A percentile compares a stretch with the other conserved stretches of the same genome.
These are phyloP conservation scores for Apiospora phragmitis DNA, from an alignment of 2,329 filamentous ascomycete genomes.

Conservation along the genomic window DNA sequence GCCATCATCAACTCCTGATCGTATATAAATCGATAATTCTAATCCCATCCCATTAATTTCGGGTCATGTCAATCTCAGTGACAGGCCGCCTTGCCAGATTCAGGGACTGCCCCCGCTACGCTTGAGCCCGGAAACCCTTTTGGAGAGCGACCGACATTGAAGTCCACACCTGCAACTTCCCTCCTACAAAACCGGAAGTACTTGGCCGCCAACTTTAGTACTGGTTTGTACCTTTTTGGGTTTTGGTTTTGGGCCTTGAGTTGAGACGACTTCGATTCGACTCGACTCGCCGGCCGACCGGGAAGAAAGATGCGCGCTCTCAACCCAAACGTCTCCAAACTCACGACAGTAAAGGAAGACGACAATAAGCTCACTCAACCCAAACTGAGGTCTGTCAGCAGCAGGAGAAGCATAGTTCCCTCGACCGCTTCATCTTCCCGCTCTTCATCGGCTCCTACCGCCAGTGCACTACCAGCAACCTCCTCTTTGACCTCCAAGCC, in stretches of 20 bases:
- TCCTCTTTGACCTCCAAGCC: conserved; percentile 9
- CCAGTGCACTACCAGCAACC: not conserved
- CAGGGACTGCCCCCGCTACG: conserved; percentile 3
- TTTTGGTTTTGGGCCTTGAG: conserved; percentile 5
- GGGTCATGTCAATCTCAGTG: not conserved
- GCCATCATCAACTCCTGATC: not conserved
- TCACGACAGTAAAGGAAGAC: conserved; percentile 7
- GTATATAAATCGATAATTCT: not conserved
- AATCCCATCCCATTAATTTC: not conserved
- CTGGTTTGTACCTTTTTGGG: conserved; percentile 3
- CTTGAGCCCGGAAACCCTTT: not conserved
- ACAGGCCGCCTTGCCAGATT: not conserved
- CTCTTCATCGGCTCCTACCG: not conserved
- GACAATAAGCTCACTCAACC: conserved; percentile 4
- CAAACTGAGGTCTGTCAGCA: not conserved
- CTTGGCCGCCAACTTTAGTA: not conserved
- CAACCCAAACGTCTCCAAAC: conserved; percentile 11
- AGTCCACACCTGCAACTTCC: not conserved
- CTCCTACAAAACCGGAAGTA: not conserved
- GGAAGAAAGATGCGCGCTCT: conserved; percentile 10
- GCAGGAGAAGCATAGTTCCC: not conserved
- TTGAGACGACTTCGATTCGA: conserved; percentile 6
- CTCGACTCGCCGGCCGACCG: conserved; percentile 3
- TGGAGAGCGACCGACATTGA: not conserved
- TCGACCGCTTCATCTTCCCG: not conserved